Base-by-base conservation (phyloP, 2,329 filamentous ascomycete species). In the Torrubiellomyces zombiae region DNA sequence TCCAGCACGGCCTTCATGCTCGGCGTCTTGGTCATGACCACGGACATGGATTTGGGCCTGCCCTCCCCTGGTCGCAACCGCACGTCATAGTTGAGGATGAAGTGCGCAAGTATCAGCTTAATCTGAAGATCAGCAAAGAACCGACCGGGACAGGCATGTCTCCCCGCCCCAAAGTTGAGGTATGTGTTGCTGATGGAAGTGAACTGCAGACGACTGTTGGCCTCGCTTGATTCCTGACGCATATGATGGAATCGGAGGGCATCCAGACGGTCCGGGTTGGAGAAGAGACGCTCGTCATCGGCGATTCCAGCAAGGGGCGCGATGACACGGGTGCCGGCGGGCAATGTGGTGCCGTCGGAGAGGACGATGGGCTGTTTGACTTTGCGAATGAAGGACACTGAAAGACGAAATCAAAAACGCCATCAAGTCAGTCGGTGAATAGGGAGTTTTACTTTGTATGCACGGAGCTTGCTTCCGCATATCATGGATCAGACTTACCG, bases 221-320 rank as follows among this genome's bases (percentile, higher is more conserved):
- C 50, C 23, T 53, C 48, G 13, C 37, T 38, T 2, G 47, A 50
- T 27, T 43, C 38, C 23, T 55, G 44, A 7, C 55, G 52, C 30
- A 58, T 35, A 23, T 46, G 53, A 40, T 56, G 60, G 42, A 63
- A 64, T 24, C 60, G 58, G 25, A 64, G 34, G 4, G 56, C 51
- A 32, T 65, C 60, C 25, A 65, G 58, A 2, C 46, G 47, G 12
- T 55, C 50, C 5, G 58, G 50, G 12, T 50, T 41, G 8, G 43
- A 37, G 33, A 50, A 58, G 36, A 47, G 51, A 14, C 45, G 44
- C 28, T 47, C 50, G 32, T 59, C 55, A 21, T 45, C 44, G 10
- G 50, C 50, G 32, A 56, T 50, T 27, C 52, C 55, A 9, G 48
- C 51, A 27, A 50, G 50, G 0, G 53, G 51, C 0, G 52, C 49